Evolutionary conservation across 225 moss, liverwort and hornwort genomes (phyloP), one percentile per base, ranked within the genome.

Genomic region (Physcomitrium patens): DNA sequence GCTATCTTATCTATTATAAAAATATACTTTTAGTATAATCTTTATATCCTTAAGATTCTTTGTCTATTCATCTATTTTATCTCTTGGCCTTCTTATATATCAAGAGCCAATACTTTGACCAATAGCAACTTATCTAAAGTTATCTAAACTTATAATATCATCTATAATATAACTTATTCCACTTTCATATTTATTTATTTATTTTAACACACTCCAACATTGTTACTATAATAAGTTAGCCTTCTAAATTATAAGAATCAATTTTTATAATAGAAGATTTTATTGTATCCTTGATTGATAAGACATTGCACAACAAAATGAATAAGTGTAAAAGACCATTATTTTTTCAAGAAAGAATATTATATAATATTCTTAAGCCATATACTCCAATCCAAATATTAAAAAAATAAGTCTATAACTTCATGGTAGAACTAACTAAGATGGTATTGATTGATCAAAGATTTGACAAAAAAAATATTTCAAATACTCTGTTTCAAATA

Each of bases 211-310:
- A n/a, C 85, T 88, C 88, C 71, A 85, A 76, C 85, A 88, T 81
- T 73, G 85, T 67, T 83, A 85, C 80, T 47, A 68, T 67, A 27
- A 69, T 71, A 72, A 54, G 46, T 76, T 48, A 64, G 76, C 52
- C 70, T 76, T 57, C 66, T 68, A 23, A 49, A 62, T 82, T 81
- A 83, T 80, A 85, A 82, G 69, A 82, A 85, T 82, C 69, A 69
- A 67, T 27, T 23, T 70, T 83, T 85, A 82, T 19, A 80, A 83
- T 55, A 71, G 58, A 67, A 3, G 78, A 47, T 11, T 67, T 63
- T 52, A 65, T 53, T 60, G 41, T 51, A 37, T 22, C 64, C 44
- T 65, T 22, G 57, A 67, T 37, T 37, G 24, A 44, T 15, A 7
- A 10, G 54, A 46, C 60, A 82, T 31, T 58, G 58, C 24, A 41